A percentile compares a stretch with the other conserved stretches of the same genome.
Conservation (phyloP, 208 protist species). For the Phytomonas serpens region DNA sequence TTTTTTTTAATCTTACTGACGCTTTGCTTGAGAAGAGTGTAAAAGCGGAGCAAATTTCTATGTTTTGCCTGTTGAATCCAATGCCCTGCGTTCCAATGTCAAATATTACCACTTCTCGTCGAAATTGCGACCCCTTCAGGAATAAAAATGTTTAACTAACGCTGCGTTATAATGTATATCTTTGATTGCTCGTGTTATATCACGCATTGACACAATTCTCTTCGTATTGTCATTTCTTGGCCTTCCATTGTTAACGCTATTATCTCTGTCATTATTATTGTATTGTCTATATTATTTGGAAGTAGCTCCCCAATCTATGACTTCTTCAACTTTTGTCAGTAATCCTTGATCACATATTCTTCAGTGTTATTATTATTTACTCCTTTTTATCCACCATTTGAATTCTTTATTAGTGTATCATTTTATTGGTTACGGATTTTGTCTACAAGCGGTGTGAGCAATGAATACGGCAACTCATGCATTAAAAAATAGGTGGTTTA, state of each 20-base stretch:
- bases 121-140: background rate
- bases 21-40: background rate
- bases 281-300: background rate
- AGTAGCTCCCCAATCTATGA: background rate
- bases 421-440: conserved; percentile 4
- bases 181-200: background rate
- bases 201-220: background rate
- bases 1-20: background rate
- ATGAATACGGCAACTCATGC: conserved; percentile 29
- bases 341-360: background rate
- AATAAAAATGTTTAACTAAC: background rate
- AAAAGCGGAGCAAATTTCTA: background rate
- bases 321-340: conserved; percentile 1
- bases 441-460: background rate
- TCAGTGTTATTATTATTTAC: conserved; percentile 10
- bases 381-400: background rate
- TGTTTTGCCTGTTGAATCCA: background rate
- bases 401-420: background rate
- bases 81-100: background rate
- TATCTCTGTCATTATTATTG: conserved; percentile 1
- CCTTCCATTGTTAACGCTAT: background rate
- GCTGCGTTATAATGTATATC: background rate
- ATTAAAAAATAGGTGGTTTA: conserved; percentile 70
- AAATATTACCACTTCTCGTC: background rate
- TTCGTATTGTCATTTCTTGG: background rate